Conservation (phyloP, 805 yeast species). For the Nakazawaea ernobii region DNA sequence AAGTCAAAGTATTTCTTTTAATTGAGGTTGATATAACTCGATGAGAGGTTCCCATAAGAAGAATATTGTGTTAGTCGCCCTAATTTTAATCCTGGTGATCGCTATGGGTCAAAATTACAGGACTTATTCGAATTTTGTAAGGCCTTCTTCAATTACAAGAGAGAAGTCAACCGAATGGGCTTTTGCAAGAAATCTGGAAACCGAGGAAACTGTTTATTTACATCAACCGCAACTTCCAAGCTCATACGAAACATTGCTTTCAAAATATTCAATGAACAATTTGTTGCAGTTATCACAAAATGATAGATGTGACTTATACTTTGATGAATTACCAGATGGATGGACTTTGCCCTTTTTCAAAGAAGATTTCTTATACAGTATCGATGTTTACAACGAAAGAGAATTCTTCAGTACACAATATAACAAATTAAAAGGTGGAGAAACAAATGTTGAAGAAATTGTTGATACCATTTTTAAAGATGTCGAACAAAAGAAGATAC, state of each 20-base stretch:
- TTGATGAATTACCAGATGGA: slow-evolving; percentile 2
- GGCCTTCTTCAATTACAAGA: not conserved
- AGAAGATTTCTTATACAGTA: slow-evolving; percentile 6
- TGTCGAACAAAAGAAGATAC: slow-evolving; percentile 15
- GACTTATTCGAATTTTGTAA: not conserved
- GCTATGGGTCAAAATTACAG: not conserved
- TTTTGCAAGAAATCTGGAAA: not conserved
- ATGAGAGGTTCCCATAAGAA: slow-evolving; percentile 2
- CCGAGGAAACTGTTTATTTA: slow-evolving; percentile 1
- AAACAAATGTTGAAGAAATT: not conserved
- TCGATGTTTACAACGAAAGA: slow-evolving; percentile 5
- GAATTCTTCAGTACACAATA: slow-evolving; percentile 1
- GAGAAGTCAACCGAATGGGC: not conserved
- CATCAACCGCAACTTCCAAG: slow-evolving; percentile 6
- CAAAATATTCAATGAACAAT: not conserved
- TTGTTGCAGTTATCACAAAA: slow-evolving; percentile 1
- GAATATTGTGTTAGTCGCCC: not conserved
- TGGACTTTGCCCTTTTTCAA: slow-evolving; percentile 7
- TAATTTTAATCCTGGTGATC: not conserved
- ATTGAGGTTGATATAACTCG: too few species aligned
- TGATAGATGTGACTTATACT: slow-evolving; percentile 7
- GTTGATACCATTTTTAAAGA: slow-evolving; percentile 18
- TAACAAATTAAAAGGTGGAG: not conserved
- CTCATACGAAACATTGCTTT: not conserved
- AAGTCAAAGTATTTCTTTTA: too few species aligned